Base-by-base conservation (phyloP, 305 asterid genomes). In the Striga hermonthica region DNA sequence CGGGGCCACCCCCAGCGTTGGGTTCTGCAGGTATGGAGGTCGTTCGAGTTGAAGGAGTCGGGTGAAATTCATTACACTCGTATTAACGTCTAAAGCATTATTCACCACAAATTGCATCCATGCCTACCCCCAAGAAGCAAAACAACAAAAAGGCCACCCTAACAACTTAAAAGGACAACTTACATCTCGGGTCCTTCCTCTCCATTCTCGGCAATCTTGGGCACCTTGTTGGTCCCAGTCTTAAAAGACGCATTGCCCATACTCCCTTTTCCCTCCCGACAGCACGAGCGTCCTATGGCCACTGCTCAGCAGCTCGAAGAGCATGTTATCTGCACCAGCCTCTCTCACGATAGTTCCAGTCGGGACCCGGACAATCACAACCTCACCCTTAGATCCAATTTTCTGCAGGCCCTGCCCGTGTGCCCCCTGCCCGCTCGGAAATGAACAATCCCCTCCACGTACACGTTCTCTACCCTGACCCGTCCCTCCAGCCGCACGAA, bases 401-500 rank as follows among this genome's bases (percentile, higher is more conserved):
- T 77, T 84, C 82, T 89, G 86, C 79, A 57, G 82, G 36, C 97
- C 97, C 69, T 85, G 89, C 66, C 98, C 98, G 22, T 92, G 95
- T 2, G 75, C 35, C 97, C 98, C 70, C 91, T 86, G 53, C 97
- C 98, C 0, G 84, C 98, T 69, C 92, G 80, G 67, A 75, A 86
- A 86, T 92, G 97, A 9, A 87, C 60, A n/a, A n/a, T 64, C 90
- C 76, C 97, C 77, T 81, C 86, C 70, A 89, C 70, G 38, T 84
- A 86, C 74, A 89, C 88, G 74, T 84, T 80, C 12, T 97, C 96
- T 57, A 97, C 98, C 75, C 93, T 84, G 59, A 96, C 44, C 98
- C 98, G 78, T 89, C 53, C 97, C 98, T 1, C 98, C 97, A 4
- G 97, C 98, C 97, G 98, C 28, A 92, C 95, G 70, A 70, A 92